Base-by-base conservation (phyloP, 345 rosid species). In the Eucalyptus pauciflora region DNA sequence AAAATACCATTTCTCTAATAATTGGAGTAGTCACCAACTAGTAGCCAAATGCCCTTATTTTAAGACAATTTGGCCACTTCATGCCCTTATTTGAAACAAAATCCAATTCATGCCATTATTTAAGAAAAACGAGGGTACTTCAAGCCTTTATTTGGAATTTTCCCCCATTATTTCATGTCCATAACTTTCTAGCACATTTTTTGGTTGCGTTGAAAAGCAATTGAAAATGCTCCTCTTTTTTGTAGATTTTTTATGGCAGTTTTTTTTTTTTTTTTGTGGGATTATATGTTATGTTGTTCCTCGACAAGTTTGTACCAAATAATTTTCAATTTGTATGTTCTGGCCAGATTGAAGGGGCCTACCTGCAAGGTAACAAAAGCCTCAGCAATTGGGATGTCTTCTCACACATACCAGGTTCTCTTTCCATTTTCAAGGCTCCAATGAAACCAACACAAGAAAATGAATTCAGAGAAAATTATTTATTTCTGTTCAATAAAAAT, bases 311-410 rank as follows among this genome's bases (percentile, higher is more conserved):
- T n/a, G 17, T 7, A 27, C 22, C 46, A 12, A 33, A 52, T 22
- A 33, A 33, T 3, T 60, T 60, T 22, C 80, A 3, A 62, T 86
- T 43, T 25, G 50, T 41, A 13, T 43, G 24, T 52, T 24, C 27
- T 54, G 58, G 15, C 81, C 67, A 91, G 91, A 86, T 91, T 10
- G 91, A 91, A 89, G 92, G 91, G 80, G 90, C 88, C 4, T 91
- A 86, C 62, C 50, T 79, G 27, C 18, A 76, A 13, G 91, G 88
- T 16, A 87, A 91, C 50, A 89, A 91, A 89, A 88, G 92, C 86
- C 88, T 89, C 20, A 89, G 92, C 91, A 91, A 86, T 86, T 91
- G 92, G 92, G 92, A 91, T 79, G 89, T 87, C 25, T 89, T 89
- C 76, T 83, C 91, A 3, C 91, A 89, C 46, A 46, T 54, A 10